A percentile compares a stretch with the other conserved stretches of the same genome.
Conservation (phyloP, 2,329 filamentous ascomycete genomes). For the Trichophyton rubrum region DNA sequence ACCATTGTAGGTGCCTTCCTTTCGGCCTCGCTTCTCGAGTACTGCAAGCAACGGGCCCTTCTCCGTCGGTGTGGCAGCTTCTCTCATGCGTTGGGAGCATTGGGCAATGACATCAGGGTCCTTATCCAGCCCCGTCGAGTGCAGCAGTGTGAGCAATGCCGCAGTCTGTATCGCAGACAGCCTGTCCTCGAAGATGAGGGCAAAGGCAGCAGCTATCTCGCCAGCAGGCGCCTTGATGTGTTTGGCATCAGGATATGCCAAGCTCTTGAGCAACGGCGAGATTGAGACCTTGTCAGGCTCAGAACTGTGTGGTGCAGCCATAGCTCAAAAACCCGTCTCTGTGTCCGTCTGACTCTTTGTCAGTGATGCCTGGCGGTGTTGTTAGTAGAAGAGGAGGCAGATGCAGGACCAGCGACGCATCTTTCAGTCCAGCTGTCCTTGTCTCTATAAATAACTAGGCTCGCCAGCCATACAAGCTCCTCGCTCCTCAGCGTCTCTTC, state of each 20-base stretch:
- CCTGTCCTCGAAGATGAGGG: constrained; percentile 80
- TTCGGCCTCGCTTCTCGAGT: constrained; percentile 47
- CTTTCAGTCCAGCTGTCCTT: not conserved
- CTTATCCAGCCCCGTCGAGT: constrained; percentile 79
- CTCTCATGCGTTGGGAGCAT: constrained; percentile 73
- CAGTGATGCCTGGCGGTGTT: not conserved
- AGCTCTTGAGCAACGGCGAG: constrained; percentile 35
- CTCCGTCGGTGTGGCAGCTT: constrained; percentile 62
- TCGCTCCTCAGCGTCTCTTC: not conserved
- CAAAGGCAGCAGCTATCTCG: constrained; percentile 82
- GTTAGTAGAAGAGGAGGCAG: not conserved
- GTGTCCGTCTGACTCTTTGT: not conserved
- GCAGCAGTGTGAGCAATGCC: constrained; percentile 75
- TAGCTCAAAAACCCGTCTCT: not conserved
- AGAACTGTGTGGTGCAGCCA: not conserved
- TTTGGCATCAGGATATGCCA: constrained; percentile 33
- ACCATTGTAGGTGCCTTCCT: constrained; percentile 64
- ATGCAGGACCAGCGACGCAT: not conserved
- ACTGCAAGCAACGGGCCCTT: constrained; percentile 47
- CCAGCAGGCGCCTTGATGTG: constrained; percentile 50
- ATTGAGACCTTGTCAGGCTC: constrained; percentile 33
- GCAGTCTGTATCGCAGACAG: constrained; percentile 81
- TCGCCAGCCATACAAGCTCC: not conserved
- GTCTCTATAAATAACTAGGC: not conserved
- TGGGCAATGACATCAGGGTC: constrained; percentile 74